These are phyloP conservation scores for Secale cereale DNA, from an alignment of 176 grass and related monocot species.

Conservation along the genomic window DNA sequence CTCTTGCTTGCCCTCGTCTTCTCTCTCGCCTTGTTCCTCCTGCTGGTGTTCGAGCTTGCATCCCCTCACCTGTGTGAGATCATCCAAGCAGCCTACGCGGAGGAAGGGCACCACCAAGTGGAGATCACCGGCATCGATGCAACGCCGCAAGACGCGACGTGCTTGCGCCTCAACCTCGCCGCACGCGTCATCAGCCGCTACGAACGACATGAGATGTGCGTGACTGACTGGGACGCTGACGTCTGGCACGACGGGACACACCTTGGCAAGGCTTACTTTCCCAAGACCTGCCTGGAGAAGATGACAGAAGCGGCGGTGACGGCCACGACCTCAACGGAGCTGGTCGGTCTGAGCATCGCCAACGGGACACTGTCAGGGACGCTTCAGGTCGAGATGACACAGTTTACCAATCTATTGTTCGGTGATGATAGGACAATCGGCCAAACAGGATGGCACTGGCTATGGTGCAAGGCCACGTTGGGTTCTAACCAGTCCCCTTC, in stretches of 20 bases:
- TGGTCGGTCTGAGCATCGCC: not conserved
- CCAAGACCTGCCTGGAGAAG: not conserved
- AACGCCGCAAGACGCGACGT: not conserved
- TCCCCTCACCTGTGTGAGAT: too few relatives aligned
- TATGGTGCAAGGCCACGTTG: not conserved
- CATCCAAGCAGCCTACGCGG: too few relatives aligned
- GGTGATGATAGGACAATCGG: not conserved
- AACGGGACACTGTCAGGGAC: not conserved
- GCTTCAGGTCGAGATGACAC: not conserved
- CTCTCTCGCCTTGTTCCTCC: too few relatives aligned
- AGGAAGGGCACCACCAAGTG: too few relatives aligned
- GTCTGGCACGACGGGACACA: not conserved
- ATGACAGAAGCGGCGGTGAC: not conserved
- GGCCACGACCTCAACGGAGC: not conserved
- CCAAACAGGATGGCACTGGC: not conserved
- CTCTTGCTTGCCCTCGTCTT: too few relatives aligned
- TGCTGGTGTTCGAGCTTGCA: too few relatives aligned
- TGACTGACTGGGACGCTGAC: not conserved
- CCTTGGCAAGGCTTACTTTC: conserved; percentile 16
- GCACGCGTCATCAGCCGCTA: not conserved
- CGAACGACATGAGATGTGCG: not conserved
- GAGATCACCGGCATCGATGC: not conserved
- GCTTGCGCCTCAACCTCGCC: not conserved
- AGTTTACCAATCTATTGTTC: not conserved
- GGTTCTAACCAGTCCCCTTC: not conserved